Conservation (phyloP, 345 rosid species). For the Mallotus nudiflorus region DNA sequence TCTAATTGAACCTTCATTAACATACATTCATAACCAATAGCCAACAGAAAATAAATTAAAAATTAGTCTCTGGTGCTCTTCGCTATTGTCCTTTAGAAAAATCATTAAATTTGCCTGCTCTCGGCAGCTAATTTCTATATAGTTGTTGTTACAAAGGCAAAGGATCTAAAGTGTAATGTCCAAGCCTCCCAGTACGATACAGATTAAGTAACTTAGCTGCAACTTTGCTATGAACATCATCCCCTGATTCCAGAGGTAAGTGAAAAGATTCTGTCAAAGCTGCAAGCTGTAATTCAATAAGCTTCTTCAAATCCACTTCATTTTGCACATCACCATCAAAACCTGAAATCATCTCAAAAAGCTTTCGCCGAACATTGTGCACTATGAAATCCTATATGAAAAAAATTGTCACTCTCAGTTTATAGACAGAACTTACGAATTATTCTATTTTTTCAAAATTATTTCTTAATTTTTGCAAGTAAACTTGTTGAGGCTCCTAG, state of each 20-base stretch:
- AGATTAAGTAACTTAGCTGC: conserved; percentile 64
- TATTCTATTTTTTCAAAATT: too few species aligned
- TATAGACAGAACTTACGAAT: too few species aligned
- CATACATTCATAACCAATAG: too few species aligned
- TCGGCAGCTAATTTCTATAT: background rate
- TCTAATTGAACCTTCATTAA: too few species aligned
- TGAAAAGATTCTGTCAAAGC: conserved; percentile 44
- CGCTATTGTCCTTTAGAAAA: too few species aligned
- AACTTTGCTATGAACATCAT: conserved; percentile 38
- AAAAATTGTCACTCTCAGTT: background rate
- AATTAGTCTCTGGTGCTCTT: too few species aligned
- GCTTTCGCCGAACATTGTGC: conserved; percentile 49
- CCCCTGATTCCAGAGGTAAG: conserved; percentile 38
- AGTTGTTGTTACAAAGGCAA: background rate
- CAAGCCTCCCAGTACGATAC: conserved; percentile 85
- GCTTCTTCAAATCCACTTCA: conserved; percentile 39
- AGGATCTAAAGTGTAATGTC: conserved; percentile 63
- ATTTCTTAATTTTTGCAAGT: too few species aligned
- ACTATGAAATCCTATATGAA: conserved; percentile 63
- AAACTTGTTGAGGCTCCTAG: too few species aligned
- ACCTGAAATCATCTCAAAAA: conserved; percentile 45
- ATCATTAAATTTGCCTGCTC: too few species aligned
- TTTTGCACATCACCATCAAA: conserved; percentile 36
- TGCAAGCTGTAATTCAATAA: conserved; percentile 44
- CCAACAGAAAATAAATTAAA: too few species aligned